A percentile compares a stretch with the other conserved stretches of the same genome.
Evolutionary conservation across 2,329 filamentous ascomycete genomes (phyloP).

Genomic region (Apiospora rasikravindrae): DNA sequence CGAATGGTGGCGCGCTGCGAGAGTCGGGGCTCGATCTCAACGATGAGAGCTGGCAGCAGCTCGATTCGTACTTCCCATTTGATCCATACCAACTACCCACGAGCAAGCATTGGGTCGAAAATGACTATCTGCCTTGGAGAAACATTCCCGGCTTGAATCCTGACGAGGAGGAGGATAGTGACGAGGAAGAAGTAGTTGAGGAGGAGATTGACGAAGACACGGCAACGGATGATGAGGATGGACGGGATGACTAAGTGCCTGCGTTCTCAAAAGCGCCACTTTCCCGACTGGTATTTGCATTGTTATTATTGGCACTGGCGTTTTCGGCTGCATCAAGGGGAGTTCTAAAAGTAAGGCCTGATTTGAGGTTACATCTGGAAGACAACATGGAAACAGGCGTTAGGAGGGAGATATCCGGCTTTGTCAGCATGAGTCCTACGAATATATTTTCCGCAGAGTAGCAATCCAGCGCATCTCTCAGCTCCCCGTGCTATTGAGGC

Average conservation of each 20-base stretch:
- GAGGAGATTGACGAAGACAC: slow-evolving; percentile 57
- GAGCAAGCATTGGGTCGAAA: slow-evolving; percentile 86
- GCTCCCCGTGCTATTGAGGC: background rate
- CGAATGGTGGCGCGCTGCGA: slow-evolving; percentile 58
- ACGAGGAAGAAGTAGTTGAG: slow-evolving; percentile 36
- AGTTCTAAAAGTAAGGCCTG: background rate
- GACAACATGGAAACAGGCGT: slow-evolving; percentile 3
- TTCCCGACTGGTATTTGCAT: slow-evolving; percentile 5
- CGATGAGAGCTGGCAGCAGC: slow-evolving; percentile 80
- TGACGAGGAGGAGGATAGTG: slow-evolving; percentile 59
- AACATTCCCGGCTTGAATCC: slow-evolving; percentile 72
- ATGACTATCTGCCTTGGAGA: slow-evolving; percentile 83
- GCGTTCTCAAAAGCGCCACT: background rate
- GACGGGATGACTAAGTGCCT: slow-evolving; percentile 42
- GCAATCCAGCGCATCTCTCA: background rate
- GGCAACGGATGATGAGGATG: slow-evolving; percentile 54
- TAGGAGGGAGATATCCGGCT: slow-evolving; percentile 10
- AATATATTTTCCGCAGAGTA: background rate
- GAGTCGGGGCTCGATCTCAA: slow-evolving; percentile 58
- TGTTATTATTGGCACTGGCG: slow-evolving; percentile 19
- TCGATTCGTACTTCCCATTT: slow-evolving; percentile 96
- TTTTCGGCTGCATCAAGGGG: slow-evolving; percentile 21
- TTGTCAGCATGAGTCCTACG: slow-evolving; percentile 9
- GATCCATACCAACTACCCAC: slow-evolving; percentile 91
- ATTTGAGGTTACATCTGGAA: slow-evolving; percentile 9